Evolutionary conservation across 805 yeast genomes (phyloP), one percentile per base, ranked within the genome.

Genomic region (Osmozyma mogii): DNA sequence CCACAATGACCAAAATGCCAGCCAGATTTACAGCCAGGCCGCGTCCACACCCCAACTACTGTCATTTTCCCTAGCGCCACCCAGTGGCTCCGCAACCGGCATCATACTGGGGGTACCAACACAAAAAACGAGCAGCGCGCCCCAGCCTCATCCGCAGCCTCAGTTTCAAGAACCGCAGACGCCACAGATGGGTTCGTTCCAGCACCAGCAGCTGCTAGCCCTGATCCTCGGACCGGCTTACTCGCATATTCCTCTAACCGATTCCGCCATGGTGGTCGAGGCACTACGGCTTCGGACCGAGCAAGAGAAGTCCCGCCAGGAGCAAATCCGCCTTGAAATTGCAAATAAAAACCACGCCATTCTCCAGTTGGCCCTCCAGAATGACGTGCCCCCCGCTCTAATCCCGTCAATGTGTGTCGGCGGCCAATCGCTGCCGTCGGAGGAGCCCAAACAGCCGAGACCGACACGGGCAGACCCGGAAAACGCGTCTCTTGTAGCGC

Each of bases 271-370:
- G 25, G 7, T 78, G 17, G 50, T 62, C 15, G 73, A 70, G 38
- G 77, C 85, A 0, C 54, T 84, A 21, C 64, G 66, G 19, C 65
- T 80, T 17, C 65, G 75, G 30, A 52, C 73, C 3, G 87, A 84
- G 49, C 89, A 81, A 47, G 96, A 88, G 50, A 65, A 70, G 25
- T 80, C 96, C 2, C 80, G 79, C 40, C 95, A 87, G 50, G 92
- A 81, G 41, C 78, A 65, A 42, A 79, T 81, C 49, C 70, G 68
- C 31, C 58, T 78, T 13, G 95, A 87, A 47, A 57, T 68, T 23
- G 62, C 79, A 15, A 68, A 69, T 24, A 68, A 70, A 32, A 69
- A 81, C 14, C 54, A 80, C 18, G 78, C 78, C 30, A 61, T 87
- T 12, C 45, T 88, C 29, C 72, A 72, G 35, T 57, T 63, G 9